These are phyloP conservation scores for Xylaria sp. DNA, from an alignment of 2,329 filamentous ascomycete species.

Conservation along the genomic window DNA sequence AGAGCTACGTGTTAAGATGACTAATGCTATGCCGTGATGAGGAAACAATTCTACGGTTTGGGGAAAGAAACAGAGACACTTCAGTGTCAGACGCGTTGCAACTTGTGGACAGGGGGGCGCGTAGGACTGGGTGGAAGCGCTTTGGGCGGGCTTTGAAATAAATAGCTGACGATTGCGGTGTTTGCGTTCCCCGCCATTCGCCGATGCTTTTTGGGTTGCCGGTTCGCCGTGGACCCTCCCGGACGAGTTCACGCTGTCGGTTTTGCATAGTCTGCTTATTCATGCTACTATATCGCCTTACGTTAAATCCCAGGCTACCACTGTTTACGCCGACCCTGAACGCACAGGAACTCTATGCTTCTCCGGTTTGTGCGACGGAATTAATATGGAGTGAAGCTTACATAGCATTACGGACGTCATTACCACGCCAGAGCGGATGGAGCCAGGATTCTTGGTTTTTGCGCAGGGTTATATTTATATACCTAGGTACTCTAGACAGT, in stretches of 20 bases:
- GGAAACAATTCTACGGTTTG: neutral
- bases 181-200: neutral
- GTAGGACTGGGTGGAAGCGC: neutral
- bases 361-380: neutral
- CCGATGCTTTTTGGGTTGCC: neutral
- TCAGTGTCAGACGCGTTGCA: neutral
- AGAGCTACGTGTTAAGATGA: slow-evolving; percentile 8
- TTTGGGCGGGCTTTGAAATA: neutral
- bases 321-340: neutral
- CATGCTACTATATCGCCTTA: neutral
- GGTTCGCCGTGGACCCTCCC: neutral
- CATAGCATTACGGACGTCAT: neutral
- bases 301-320: neutral
- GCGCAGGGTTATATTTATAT: neutral
- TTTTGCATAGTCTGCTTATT: neutral
- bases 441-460: neutral
- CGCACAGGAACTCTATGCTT: neutral
- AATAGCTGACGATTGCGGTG: neutral
- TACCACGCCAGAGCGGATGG: neutral
- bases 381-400: neutral
- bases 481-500: neutral
- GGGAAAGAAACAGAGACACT: neutral
- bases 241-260: neutral
- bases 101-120: neutral
- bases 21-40: neutral